Percentiles rank a stretch among this genome's conserved stretches.
Conservation (phyloP, 2,329 filamentous ascomycete species). For the Dactylellina drechsleri region DNA sequence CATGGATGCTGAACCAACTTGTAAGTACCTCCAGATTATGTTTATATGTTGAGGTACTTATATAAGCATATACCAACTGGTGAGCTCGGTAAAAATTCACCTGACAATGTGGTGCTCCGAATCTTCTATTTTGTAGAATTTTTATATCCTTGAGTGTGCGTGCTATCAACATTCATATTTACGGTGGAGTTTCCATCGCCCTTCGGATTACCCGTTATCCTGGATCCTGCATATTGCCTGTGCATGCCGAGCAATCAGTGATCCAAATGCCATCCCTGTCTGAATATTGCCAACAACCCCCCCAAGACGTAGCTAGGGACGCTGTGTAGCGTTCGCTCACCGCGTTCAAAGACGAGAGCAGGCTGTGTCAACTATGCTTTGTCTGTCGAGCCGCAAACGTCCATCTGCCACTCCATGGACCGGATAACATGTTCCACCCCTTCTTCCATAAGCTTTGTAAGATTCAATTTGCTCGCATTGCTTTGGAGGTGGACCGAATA, state of each 20-base stretch:
- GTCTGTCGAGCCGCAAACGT: slow-evolving; percentile 64
- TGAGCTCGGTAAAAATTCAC: neutral
- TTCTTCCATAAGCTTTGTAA: slow-evolving; percentile 64
- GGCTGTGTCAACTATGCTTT: slow-evolving; percentile 60
- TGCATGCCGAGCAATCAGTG: slow-evolving; percentile 19
- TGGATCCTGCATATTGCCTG: slow-evolving; percentile 1
- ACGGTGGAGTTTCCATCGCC: slow-evolving; percentile 22
- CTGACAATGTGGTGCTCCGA: neutral
- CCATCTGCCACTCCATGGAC: slow-evolving; percentile 66
- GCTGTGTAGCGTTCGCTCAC: neutral
- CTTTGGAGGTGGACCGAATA: slow-evolving; percentile 63
- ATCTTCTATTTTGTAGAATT: neutral
- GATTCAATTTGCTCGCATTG: slow-evolving; percentile 61
- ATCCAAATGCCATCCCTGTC: slow-evolving; percentile 12
- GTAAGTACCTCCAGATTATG: no score
- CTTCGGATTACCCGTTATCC: slow-evolving; percentile 36
- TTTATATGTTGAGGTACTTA: no score
- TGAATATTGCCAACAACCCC: slow-evolving; percentile 25
- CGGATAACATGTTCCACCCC: slow-evolving; percentile 61
- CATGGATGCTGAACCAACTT: neutral
- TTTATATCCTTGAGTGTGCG: neutral
- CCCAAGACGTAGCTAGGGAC: neutral
- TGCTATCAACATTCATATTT: no score
- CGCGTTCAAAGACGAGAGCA: neutral
- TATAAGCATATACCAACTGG: neutral